These are phyloP conservation scores for Fraxinus greggii DNA, from an alignment of 305 asterid species.

Conservation along the genomic window DNA sequence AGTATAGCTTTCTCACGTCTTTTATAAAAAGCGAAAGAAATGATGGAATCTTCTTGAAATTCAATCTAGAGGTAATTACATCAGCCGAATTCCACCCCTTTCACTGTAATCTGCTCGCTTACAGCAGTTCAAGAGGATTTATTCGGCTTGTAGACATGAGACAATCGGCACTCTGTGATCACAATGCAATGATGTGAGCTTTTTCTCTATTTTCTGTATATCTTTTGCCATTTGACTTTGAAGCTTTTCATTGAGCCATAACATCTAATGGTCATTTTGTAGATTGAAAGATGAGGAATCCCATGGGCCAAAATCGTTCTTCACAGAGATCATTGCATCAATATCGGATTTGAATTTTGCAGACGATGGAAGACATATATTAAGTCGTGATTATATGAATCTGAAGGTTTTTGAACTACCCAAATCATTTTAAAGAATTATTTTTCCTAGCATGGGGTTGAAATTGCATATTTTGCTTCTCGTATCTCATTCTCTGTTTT, in stretches of 20 bases:
- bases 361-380: constrained; percentile 74
- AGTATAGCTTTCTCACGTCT: constrained; percentile 14
- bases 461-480: constrained; percentile 19
- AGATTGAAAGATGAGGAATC: constrained; percentile 70
- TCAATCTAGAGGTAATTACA: constrained; percentile 72
- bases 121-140: constrained; percentile 82
- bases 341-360: constrained; percentile 81
- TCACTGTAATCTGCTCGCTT: constrained; percentile 84
- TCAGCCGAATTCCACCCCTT: constrained; percentile 81
- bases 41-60: constrained; percentile 27
- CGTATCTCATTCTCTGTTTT: constrained; percentile 9
- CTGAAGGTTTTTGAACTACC: constrained; percentile 56
- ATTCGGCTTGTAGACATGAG: constrained; percentile 84
- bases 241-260: constrained; percentile 13
- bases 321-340: constrained; percentile 77
- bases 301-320: constrained; percentile 63
- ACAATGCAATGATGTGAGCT: constrained; percentile 62
- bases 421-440: constrained; percentile 20
- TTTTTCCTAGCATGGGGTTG: constrained; percentile 3
- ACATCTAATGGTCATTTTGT: constrained; percentile 23
- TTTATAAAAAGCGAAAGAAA: constrained; percentile 20
- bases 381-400: constrained; percentile 85
- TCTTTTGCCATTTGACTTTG: constrained; percentile 10
- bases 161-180: constrained; percentile 81
- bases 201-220: constrained; percentile 3